Evolutionary conservation across 768 basidiomycete species (phyloP).

Genomic region (Dioszegia aurantiaca): DNA sequence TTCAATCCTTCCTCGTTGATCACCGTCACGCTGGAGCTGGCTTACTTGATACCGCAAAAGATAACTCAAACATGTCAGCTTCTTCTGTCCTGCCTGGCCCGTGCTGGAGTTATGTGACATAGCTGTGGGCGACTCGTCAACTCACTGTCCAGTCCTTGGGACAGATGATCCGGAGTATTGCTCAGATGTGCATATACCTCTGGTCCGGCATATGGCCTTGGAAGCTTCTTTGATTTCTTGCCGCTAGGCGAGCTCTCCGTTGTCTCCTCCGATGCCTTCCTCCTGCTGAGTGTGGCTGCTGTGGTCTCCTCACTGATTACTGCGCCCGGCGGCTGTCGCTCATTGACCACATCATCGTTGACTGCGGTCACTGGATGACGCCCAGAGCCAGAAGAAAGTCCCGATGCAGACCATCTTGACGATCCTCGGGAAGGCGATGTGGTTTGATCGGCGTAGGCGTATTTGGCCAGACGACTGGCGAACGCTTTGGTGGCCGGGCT

Average conservation of each 20-base stretch:
- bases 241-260: background rate
- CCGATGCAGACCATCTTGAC: too few species aligned
- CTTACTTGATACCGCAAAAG: constrained; percentile 86
- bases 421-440: background rate
- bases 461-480: constrained; percentile 23
- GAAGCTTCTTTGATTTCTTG: constrained; percentile 29
- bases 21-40: constrained; percentile 33
- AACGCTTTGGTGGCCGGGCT: constrained; percentile 30
- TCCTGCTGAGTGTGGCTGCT: too few species aligned
- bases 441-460: constrained; percentile 19
- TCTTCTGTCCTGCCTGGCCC: too few species aligned
- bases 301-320: too few species aligned
- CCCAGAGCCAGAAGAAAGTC: too few species aligned
- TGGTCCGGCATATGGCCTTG: constrained; percentile 57
- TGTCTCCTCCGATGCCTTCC: too few species aligned
- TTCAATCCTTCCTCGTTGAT: background rate
- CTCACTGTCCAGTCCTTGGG: constrained; percentile 57
- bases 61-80: too few species aligned
- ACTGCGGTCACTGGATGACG: too few species aligned
- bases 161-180: constrained; percentile 59
- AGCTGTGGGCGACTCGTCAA: background rate
- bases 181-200: constrained; percentile 60
- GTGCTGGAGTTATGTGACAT: constrained; percentile 47
- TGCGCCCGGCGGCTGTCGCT: too few species aligned
- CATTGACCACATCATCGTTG: too few species aligned